These are phyloP conservation scores for Rhododendron simsii DNA, from an alignment of 148 eudicot species.

Conservation along the genomic window DNA sequence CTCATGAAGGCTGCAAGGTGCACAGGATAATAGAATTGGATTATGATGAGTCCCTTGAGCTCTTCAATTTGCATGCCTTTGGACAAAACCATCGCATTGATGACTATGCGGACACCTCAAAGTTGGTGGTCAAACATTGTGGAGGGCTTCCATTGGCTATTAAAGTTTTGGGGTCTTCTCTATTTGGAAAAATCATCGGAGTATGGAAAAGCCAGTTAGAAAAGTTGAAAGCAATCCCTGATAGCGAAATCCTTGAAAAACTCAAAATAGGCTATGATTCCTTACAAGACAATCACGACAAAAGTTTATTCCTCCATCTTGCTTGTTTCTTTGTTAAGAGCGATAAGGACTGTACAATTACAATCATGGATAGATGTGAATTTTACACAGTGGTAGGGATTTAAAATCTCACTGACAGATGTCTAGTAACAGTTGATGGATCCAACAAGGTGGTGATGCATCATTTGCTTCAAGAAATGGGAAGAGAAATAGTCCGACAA, in stretches of 20 bases:
- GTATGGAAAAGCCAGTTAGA: background rate
- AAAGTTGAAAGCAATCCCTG: background rate
- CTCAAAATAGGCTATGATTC: background rate
- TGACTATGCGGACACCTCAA: background rate
- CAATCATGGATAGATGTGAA: background rate
- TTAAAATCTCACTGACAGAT: background rate
- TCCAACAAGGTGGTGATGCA: background rate
- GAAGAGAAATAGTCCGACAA: background rate
- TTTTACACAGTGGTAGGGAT: background rate
- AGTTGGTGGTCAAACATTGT: background rate
- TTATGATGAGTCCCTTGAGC: background rate
- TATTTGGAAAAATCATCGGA: background rate
- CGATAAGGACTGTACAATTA: background rate
- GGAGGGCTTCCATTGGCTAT: background rate
- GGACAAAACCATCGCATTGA: background rate
- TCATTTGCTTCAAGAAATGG: background rate
- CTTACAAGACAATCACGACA: background rate
- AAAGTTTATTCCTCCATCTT: background rate
- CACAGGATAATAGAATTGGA: background rate
- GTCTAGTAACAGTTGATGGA: background rate
- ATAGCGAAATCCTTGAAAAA: background rate
- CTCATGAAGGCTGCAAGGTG: background rate
- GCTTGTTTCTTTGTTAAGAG: background rate
- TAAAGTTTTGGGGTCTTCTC: background rate
- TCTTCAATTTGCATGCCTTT: background rate